Percentiles rank a stretch among this genome's conserved stretches.
phyloP scores from a whole-genome alignment of 148 eudicot species.

The Oxyria digyna region DNA sequence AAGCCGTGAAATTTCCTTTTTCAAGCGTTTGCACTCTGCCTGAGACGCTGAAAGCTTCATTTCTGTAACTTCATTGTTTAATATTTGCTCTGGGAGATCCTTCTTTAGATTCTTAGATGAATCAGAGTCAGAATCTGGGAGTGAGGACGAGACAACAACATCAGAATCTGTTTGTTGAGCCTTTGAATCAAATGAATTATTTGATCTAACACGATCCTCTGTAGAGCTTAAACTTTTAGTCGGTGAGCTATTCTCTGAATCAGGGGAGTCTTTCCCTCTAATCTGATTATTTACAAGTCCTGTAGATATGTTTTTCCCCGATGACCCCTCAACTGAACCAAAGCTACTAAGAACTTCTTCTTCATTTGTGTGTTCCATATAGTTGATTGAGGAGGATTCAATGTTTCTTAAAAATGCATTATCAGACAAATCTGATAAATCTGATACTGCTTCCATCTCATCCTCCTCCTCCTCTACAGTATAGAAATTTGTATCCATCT shows the following conservation, averaged over 20 bases:
- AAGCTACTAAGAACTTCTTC: constrained; percentile 18
- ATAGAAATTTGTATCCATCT: constrained; percentile 21
- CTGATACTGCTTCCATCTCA: constrained; percentile 29
- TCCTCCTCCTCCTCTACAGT: constrained; percentile 26
- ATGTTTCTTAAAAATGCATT: constrained; percentile 24
- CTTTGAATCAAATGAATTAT: constrained; percentile 25
- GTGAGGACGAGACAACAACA: constrained; percentile 19
- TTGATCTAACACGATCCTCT: constrained; percentile 21
- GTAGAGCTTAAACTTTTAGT: constrained; percentile 11
- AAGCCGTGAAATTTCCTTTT: constrained; percentile 37
- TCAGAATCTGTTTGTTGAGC: constrained; percentile 14
- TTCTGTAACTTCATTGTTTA: constrained; percentile 28
- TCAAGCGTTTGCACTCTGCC: constrained; percentile 34
- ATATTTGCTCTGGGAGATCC: constrained; percentile 42
- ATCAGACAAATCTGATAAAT: constrained; percentile 49
- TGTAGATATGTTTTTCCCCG: constrained; percentile 19
- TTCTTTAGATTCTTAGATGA: constrained; percentile 48
- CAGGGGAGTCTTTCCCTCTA: constrained; percentile 27
- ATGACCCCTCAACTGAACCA: constrained; percentile 36
- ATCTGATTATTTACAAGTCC: constrained; percentile 15
- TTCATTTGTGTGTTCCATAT: constrained; percentile 8
- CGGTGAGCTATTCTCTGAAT: constrained; percentile 27
- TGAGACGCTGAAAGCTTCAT: constrained; percentile 59
- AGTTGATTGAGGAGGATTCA: constrained; percentile 33
- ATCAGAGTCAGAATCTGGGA: constrained; percentile 21